Base-by-base conservation (phyloP, 2,329 filamentous ascomycete species). In the Aspergillus persii region DNA sequence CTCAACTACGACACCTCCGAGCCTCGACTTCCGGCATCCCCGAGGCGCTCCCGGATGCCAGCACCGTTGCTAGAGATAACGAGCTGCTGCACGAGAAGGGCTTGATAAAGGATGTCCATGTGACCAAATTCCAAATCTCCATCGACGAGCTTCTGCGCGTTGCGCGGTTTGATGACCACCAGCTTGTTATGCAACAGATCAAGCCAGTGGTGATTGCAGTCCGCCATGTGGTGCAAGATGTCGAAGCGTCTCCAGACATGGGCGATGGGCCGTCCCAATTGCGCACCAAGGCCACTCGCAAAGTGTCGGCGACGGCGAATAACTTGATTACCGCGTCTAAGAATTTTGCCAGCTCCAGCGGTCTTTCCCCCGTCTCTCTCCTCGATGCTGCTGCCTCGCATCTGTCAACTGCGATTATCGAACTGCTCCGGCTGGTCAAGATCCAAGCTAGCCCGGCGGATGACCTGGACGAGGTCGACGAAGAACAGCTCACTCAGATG, bases 321-420 rank as follows among this genome's bases (percentile, higher is more conserved):
- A 95, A 94, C 70, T 82, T 99, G 59, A 97, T 98, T 69, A 98
- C 94, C 2, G 92, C 94, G 1, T 89, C 91, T 36, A 96, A 96
- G 79, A 96, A 96, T 71, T 96, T 95, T 74, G 89, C 90, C 36
- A 84, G 86, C 9, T 88, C 92, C 0, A 87, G 86, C 23, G 95
- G 95, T 31, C 84, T 99, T 33, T 94, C 92, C 1, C 95, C 95
- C 0, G 89, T 99, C n/a, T 96, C 92, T 5, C 79, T 99, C 3
- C 81, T 99, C 26, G 95, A 99, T 74, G 95, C 94, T 3, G 94
- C 95, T 2, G 92, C 94, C 7, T 95, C 91, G 27, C 92, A 99
- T 76, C 82, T 98, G 39, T 91, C 92, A 1, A 87, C 90, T 4
- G 88, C 93, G 2, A 84, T 98, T 27, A 88, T 99, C 23, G 93